Conservation (phyloP, 495 filamentous ascomycete species). For the Annulohypoxylon maeteangense region DNA sequence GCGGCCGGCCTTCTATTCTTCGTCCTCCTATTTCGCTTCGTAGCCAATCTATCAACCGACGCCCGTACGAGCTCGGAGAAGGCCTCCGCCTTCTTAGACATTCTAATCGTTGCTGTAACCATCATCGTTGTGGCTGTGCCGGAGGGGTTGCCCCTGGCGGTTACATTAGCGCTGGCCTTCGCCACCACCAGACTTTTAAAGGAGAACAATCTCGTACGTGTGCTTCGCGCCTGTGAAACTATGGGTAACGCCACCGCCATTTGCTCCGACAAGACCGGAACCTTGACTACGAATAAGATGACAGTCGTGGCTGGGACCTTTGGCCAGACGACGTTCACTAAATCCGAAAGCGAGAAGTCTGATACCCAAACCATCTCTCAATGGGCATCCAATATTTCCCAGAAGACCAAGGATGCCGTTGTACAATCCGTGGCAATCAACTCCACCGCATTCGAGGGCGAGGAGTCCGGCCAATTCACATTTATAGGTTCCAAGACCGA, state of each 20-base stretch:
- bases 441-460: slow-evolving; percentile 79
- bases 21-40: slow-evolving; percentile 79
- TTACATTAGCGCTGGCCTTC: slow-evolving; percentile 83
- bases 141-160: slow-evolving; percentile 82
- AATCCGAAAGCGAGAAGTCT: slow-evolving; percentile 46
- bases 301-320: slow-evolving; percentile 75
- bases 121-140: slow-evolving; percentile 86
- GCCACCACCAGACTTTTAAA: slow-evolving; percentile 83
- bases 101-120: slow-evolving; percentile 84
- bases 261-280: slow-evolving; percentile 89
- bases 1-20: slow-evolving; percentile 78
- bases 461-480: slow-evolving; percentile 66
- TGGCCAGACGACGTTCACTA: slow-evolving; percentile 68
- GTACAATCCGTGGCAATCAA: slow-evolving; percentile 75
- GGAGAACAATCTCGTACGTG: slow-evolving; percentile 83
- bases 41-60: slow-evolving; percentile 66
- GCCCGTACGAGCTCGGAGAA: slow-evolving; percentile 64
- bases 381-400: slow-evolving; percentile 67
- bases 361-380: slow-evolving; percentile 59
- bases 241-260: slow-evolving; percentile 90
- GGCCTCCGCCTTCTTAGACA: slow-evolving; percentile 79
- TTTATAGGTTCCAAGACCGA: slow-evolving; percentile 83
- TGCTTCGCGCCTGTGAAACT: slow-evolving; percentile 81
- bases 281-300: slow-evolving; percentile 82
- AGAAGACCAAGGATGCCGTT: slow-evolving; percentile 65